Evolutionary conservation across 225 moss, liverwort and hornwort genomes (phyloP).

Genomic region (Climacium dendroides): DNA sequence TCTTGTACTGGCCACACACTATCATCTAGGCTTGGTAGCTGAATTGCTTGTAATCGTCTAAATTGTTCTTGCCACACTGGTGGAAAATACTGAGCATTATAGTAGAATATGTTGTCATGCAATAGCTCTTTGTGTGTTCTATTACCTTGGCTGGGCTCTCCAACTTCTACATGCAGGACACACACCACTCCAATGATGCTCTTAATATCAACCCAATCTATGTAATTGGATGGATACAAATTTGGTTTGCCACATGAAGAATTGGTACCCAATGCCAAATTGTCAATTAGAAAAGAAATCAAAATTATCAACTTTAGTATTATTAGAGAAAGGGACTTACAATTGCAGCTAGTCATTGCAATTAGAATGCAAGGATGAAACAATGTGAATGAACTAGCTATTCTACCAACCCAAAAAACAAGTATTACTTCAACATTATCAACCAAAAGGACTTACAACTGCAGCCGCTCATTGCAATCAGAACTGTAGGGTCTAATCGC

Average conservation of each 20-base stretch:
- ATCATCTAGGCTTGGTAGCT: no score
- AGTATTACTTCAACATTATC: no score
- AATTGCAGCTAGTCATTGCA: neutral
- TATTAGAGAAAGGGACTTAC: no score
- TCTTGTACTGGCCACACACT: no score
- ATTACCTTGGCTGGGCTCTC: neutral
- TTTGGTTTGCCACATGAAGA: neutral
- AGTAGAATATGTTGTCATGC: neutral
- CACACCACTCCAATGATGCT: neutral
- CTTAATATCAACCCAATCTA: neutral
- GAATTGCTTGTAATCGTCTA: neutral
- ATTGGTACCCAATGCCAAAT: neutral
- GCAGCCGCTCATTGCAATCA: neutral
- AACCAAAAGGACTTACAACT: neutral
- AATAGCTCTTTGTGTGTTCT: neutral
- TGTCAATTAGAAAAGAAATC: neutral
- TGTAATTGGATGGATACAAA: neutral
- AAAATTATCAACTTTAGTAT: no score
- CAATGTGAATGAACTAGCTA: no score
- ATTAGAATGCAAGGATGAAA: no score
- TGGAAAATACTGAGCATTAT: neutral
- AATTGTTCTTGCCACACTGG: neutral
- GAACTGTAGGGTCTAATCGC: no score
- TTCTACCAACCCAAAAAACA: no score
- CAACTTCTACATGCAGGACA: neutral